Percentiles rank a stretch among this genome's conserved stretches.
Evolutionary conservation across 1,139 yeast genomes (phyloP).

Genomic region (Lodderomyces pseudojiufengensis): DNA sequence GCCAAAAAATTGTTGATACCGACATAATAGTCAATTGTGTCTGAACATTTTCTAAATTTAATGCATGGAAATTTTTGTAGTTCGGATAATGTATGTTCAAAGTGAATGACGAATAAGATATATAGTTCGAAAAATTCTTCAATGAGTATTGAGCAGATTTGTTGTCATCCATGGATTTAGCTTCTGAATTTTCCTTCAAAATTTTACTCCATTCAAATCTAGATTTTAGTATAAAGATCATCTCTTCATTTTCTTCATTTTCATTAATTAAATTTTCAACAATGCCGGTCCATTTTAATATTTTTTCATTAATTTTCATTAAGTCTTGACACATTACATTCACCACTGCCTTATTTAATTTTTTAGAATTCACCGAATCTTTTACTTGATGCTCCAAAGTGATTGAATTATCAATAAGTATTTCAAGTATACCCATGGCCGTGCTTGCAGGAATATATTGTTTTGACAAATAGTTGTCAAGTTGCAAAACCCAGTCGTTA

Average conservation of each 20-base stretch:
- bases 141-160: slow-evolving; percentile 24
- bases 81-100: slow-evolving; percentile 35
- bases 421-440: slow-evolving; percentile 46
- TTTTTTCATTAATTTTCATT: slow-evolving; percentile 33
- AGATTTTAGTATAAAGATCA: slow-evolving; percentile 2
- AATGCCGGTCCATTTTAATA: slow-evolving; percentile 35
- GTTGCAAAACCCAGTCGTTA: slow-evolving; percentile 34
- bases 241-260: not conserved
- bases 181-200: slow-evolving; percentile 29
- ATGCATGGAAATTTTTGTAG: slow-evolving; percentile 55
- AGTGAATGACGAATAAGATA: slow-evolving; percentile 6
- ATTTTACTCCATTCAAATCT: slow-evolving; percentile 37
- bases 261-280: slow-evolving; percentile 15
- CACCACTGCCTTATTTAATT: slow-evolving; percentile 13
- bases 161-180: slow-evolving; percentile 30
- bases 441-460: not conserved
- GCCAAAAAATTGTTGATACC: slow-evolving; percentile 64
- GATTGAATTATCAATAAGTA: slow-evolving; percentile 51
- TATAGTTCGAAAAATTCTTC: slow-evolving; percentile 17
- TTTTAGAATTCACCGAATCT: slow-evolving; percentile 20
- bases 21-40: slow-evolving; percentile 65
- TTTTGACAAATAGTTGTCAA: slow-evolving; percentile 21
- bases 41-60: slow-evolving; percentile 49
- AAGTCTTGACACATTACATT: slow-evolving; percentile 34
- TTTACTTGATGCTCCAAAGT: slow-evolving; percentile 27